Percentiles rank a stretch among this genome's conserved stretches.
Conservation (phyloP, 139 green algal species). For the Limnomonas spitsbergensis region DNA sequence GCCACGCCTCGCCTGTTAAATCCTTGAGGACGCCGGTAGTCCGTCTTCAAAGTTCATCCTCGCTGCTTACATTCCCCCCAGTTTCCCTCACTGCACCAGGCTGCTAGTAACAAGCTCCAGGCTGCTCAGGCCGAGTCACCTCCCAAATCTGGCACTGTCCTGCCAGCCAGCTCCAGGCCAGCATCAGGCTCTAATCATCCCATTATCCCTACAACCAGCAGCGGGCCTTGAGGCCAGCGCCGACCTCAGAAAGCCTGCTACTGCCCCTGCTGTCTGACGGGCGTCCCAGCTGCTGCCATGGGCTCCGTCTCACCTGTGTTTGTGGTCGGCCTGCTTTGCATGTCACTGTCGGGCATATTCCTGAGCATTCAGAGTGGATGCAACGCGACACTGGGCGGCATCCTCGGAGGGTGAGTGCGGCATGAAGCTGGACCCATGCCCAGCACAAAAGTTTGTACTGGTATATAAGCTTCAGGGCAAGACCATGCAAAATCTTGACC, state of each 20-base stretch:
- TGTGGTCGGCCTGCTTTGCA: not conserved
- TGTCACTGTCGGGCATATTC: not conserved
- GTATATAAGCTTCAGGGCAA: too few species aligned
- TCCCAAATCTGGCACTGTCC: not conserved
- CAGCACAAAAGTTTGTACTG: too few species aligned
- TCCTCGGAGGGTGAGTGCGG: not conserved
- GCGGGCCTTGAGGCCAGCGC: not conserved
- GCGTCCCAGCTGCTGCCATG: not conserved
- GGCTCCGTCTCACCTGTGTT: not conserved
- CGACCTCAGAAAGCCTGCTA: not conserved
- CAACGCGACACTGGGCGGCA: not conserved
- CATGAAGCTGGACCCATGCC: too few species aligned
- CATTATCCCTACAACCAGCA: not conserved
- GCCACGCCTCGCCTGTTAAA: too few species aligned
- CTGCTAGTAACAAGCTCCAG: too few species aligned
- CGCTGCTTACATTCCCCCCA: too few species aligned
- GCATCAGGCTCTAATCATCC: not conserved
- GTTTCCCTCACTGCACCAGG: too few species aligned
- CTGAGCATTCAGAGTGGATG: not conserved
- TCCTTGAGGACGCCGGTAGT: too few species aligned
- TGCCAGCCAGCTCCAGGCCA: not conserved
- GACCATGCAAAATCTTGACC: too few species aligned
- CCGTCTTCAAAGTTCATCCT: too few species aligned
- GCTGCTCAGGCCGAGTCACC: too few species aligned
- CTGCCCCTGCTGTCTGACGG: not conserved